Evolutionary conservation across 2,329 filamentous ascomycete species (phyloP).

Genomic region (Phoma sp.): DNA sequence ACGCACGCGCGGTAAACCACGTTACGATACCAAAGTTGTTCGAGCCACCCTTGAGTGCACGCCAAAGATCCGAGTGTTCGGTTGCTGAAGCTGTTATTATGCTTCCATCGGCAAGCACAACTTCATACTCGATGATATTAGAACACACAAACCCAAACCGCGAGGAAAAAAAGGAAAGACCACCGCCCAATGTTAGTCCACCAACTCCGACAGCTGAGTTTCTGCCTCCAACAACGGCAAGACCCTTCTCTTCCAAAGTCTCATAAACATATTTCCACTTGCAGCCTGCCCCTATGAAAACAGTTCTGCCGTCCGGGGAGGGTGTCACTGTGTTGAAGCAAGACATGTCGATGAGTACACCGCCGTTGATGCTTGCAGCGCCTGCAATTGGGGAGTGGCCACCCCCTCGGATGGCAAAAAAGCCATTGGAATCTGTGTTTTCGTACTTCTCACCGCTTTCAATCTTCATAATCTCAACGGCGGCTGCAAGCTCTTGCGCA

Average conservation of each 20-base stretch:
- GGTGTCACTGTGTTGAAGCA: slow-evolving; percentile 23
- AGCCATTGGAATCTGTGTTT: neutral
- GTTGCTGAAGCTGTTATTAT: slow-evolving; percentile 39
- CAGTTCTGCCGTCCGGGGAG: neutral
- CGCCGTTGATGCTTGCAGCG: slow-evolving; percentile 31
- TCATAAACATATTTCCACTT: slow-evolving; percentile 29
- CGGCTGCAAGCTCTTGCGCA: slow-evolving; percentile 37
- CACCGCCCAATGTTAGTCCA: slow-evolving; percentile 47
- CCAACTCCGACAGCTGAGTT: slow-evolving; percentile 39
- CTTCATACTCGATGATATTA: slow-evolving; percentile 44
- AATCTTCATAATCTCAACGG: slow-evolving; percentile 38
- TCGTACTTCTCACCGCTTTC: no score
- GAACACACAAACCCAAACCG: slow-evolving; percentile 42
- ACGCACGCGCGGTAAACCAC: slow-evolving; percentile 29
- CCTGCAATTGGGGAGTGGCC: slow-evolving; percentile 45
- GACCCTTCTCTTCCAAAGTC: slow-evolving; percentile 21
- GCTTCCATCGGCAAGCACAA: slow-evolving; percentile 48
- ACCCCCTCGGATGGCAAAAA: slow-evolving; percentile 59
- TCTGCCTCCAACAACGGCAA: slow-evolving; percentile 32
- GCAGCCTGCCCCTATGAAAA: slow-evolving; percentile 26
- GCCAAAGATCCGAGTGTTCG: slow-evolving; percentile 37
- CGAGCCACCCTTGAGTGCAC: slow-evolving; percentile 45
- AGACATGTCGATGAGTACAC: slow-evolving; percentile 27
- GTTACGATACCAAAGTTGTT: slow-evolving; percentile 52
- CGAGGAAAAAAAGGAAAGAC: slow-evolving; percentile 45